phyloP scores from a whole-genome alignment of 192 early-diverging fungal genomes.

The Diversispora eburnea region DNA sequence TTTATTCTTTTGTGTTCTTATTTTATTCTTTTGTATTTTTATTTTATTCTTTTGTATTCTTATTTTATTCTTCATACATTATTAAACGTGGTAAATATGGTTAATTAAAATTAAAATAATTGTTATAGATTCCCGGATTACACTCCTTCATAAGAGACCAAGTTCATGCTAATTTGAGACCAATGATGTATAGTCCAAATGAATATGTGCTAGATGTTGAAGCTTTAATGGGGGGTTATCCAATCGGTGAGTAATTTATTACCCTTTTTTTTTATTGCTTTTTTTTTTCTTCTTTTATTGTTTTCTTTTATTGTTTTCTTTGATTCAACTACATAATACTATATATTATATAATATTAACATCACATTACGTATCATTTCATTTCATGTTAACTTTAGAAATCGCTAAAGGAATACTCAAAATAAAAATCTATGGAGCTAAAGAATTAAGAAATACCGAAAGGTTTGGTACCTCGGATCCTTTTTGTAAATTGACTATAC shows the following conservation, averaged over 20 bases:
- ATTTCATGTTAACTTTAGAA: conserved; percentile 33
- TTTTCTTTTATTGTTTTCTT: not conserved
- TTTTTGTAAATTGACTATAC: conserved; percentile 71
- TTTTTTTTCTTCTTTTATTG: not conserved
- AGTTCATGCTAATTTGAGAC: conserved; percentile 66
- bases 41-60: not conserved
- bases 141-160: conserved; percentile 70
- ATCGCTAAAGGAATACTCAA: conserved; percentile 83
- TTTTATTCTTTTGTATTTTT: not conserved
- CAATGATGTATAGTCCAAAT: conserved; percentile 85
- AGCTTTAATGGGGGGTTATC: conserved; percentile 65
- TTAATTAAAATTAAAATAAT: not conserved
- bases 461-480: conserved; percentile 89
- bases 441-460: conserved; percentile 81
- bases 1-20: not conserved
- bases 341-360: too few relatives aligned
- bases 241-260: conserved; percentile 43
- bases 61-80: not conserved
- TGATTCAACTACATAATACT: not conserved
- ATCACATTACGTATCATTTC: too few relatives aligned
- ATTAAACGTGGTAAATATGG: too few relatives aligned
- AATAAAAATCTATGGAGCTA: conserved; percentile 74
- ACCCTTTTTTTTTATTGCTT: not conserved
- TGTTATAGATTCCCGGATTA: conserved; percentile 71
- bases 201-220: conserved; percentile 76